These are phyloP conservation scores for Podaxis sp. DNA, from an alignment of 768 basidiomycete species.

Conservation along the genomic window DNA sequence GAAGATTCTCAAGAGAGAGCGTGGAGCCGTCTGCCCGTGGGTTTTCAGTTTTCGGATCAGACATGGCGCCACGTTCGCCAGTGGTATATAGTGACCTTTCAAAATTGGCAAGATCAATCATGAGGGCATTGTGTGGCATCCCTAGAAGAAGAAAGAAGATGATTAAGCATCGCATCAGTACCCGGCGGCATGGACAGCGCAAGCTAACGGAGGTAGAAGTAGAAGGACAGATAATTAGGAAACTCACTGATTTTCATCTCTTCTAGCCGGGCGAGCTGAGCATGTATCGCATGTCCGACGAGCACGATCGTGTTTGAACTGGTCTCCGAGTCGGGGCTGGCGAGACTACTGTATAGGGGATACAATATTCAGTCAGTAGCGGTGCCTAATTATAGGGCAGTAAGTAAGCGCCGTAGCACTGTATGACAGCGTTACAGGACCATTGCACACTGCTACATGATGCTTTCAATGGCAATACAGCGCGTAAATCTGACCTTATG, in stretches of 20 bases:
- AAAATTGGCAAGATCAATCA: constrained; percentile 62
- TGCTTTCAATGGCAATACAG: constrained; percentile 17
- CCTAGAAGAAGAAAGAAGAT: constrained; percentile 36
- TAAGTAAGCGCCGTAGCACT: background rate
- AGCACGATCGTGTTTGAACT: constrained; percentile 68
- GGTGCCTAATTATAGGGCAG: background rate
- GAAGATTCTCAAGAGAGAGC: constrained; percentile 61
- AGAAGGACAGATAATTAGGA: background rate
- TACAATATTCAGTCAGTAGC: background rate
- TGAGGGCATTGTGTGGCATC: constrained; percentile 70
- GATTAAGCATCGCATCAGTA: constrained; percentile 1
- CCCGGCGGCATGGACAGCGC: constrained; percentile 1
- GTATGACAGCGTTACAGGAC: constrained; percentile 1
- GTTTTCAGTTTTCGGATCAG: constrained; percentile 56
- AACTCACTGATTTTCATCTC: constrained; percentile 79
- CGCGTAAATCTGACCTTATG: constrained; percentile 49
- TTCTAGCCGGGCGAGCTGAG: constrained; percentile 61
- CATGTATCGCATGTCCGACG: constrained; percentile 58
- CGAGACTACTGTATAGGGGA: constrained; percentile 56
- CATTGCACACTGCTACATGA: background rate
- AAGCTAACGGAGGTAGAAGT: background rate
- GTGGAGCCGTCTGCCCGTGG: constrained; percentile 50
- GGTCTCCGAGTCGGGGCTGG: constrained; percentile 77
- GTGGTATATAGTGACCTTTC: constrained; percentile 62
- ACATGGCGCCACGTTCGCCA: constrained; percentile 61